phyloP scores from a whole-genome alignment of 495 filamentous ascomycete species.

The Neurospora discreta region DNA sequence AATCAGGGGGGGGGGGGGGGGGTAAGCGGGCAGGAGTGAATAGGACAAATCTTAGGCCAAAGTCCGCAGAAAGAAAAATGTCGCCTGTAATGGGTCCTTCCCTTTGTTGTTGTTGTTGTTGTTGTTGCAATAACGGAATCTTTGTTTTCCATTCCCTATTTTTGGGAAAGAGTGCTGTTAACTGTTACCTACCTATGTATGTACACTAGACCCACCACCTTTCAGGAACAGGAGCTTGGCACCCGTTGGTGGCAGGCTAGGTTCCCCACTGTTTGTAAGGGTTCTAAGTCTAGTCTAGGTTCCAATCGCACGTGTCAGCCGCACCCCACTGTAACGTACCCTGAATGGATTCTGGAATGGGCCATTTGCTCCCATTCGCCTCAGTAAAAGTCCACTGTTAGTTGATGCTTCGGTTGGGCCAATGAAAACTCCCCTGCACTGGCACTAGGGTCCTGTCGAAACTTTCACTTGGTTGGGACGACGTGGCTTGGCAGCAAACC shows the following conservation, averaged over 20 bases:
- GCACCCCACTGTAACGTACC: background rate
- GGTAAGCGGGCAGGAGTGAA: background rate
- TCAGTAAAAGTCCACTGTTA: background rate
- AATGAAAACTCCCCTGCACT: background rate
- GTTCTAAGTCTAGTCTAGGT: background rate
- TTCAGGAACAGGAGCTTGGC: background rate
- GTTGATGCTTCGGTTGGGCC: background rate
- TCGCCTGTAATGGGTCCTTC: background rate
- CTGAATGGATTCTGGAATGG: no score
- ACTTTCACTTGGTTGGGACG: background rate
- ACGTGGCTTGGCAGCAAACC: background rate
- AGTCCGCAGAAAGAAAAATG: background rate
- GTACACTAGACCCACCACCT: background rate
- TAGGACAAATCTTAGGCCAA: background rate
- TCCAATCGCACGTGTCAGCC: background rate
- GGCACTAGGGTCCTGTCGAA: background rate
- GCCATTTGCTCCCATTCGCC: background rate
- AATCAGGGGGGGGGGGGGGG: no score
- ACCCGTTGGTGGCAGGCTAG: background rate
- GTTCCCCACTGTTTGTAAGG: no score
- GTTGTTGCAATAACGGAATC: background rate
- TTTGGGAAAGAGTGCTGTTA: background rate
- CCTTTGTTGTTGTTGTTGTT: background rate
- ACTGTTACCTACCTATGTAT: no score
- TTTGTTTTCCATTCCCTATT: background rate